Base-by-base conservation (phyloP, 192 early-diverging fungal species). In the Backusella macrospora region DNA sequence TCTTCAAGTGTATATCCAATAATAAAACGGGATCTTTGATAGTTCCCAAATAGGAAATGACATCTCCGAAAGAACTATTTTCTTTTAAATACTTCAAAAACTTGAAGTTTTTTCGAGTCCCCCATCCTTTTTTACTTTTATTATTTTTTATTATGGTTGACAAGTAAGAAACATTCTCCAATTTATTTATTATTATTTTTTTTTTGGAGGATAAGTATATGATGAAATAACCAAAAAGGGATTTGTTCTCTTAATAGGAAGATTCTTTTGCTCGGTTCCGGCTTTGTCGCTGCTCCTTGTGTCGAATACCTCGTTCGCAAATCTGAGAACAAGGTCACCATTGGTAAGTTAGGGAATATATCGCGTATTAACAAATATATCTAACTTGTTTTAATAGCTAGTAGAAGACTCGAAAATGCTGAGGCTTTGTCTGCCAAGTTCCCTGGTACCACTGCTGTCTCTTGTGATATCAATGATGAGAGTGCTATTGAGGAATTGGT, bases 261-360 rank as follows among this genome's bases (percentile, higher is more conserved):
- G 69, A 96, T 99, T 81, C 89, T 99, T 73, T 91, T 99, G 34
- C 91, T 99, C 70, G 98, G 98, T 62, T 92, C 95, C 43, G 98
- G 98, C 69, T 99, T 94, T 81, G 98, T 99, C 59, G 97, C 98
- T 75, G 94, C 92, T 75, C 98, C 98, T 43, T 92, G 94, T 78
- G 91, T 93, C 66, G 91, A 95, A 75, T 98, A 96, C 84, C 90
- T 99, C 37, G 86, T 96, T 70, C 94, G 96, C 71, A 87, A 91
- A 77, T 87, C 92, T 10, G 93, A 97, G 71, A 96, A 96, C 88
- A 82, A 90, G 72, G 73, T 99, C 26, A 98, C 96, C 40, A 91
- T 99, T 77, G 97, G 78, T 80, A 80, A 73, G 73, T 18, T 13
- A 39, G 44, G 48, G 8, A 68, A 14, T 12, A 63, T 63, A 63